Evolutionary conservation across 2,329 filamentous ascomycete species (phyloP), one percentile per base, ranked within the genome.

Genomic region (Penicillium sp.): DNA sequence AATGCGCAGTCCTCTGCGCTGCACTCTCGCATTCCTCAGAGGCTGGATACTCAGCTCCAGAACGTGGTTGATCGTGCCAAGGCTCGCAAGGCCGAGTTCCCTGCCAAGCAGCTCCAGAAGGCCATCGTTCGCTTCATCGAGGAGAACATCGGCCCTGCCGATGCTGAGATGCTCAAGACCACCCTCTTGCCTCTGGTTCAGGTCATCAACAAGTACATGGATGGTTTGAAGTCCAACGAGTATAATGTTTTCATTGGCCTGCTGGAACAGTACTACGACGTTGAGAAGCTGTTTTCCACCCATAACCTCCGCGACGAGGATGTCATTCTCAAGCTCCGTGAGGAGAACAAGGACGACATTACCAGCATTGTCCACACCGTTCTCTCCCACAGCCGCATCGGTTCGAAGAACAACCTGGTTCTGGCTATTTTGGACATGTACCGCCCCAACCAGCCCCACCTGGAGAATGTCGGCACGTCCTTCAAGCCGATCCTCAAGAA

Each of bases 11-110:
- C 96, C 65, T 96, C 94, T 47, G 94, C 94, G 22, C 84, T 99
- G n/a, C 93, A 97, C 76, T 90, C 92, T 7, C 89, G 94, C 67
- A 99, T 97, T 89, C 94, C 94, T 0, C 88, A 93, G 72, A 97
- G 93, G 78, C 86, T 99, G 31, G 92, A 97, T 66, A 75, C 85
- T 22, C 86, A 85, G 62, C 88, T 99, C 63, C 86, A 87, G 13
- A 89, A 94, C 68, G 88, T 95, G 43, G 88, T 97, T 50, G 93
- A 97, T 57, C 88, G 89, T 58, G 86, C 92, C 40, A 89, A 87
- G 74, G 78, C 85, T 54, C 86, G 94, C 45, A 86, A 89, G 58
- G 81, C 83, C 10, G 94, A 99, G 70, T 99, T 99, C 80, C 94
- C 94, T 10, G 89, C 92, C 58, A 96, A 95, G 80, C 85, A 89